These are phyloP conservation scores for Irpex rosettiformis DNA, from an alignment of 1,284 basidiomycete genomes.

Conservation along the genomic window DNA sequence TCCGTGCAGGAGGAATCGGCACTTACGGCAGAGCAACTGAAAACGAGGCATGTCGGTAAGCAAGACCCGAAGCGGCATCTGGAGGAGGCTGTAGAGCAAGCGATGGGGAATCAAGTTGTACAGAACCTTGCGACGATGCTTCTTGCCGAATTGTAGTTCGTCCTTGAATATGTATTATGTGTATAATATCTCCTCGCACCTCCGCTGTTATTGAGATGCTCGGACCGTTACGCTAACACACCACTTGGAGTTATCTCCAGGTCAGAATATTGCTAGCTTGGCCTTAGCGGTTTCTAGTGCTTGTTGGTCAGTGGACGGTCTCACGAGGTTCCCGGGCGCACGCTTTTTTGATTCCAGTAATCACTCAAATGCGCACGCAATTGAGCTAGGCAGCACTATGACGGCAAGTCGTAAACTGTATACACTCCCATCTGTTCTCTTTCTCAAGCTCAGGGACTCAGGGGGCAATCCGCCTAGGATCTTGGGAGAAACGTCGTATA, in stretches of 20 bases:
- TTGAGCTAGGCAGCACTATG: background rate
- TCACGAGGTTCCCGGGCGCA: background rate
- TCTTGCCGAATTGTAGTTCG: conserved; percentile 71
- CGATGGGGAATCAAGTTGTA: conserved; percentile 94
- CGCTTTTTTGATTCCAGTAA: background rate
- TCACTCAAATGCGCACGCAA: background rate
- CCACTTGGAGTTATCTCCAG: too few species aligned
- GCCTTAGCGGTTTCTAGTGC: background rate
- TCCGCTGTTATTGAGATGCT: background rate
- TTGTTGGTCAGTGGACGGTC: background rate
- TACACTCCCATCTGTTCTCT: background rate
- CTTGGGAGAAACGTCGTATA: conserved; percentile 3
- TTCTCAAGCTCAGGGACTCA: background rate
- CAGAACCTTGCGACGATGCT: conserved; percentile 93
- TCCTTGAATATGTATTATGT: conserved; percentile 1
- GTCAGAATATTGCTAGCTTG: background rate
- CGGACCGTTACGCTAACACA: too few species aligned
- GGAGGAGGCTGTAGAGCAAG: conserved; percentile 94
- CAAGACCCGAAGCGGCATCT: conserved; percentile 97
- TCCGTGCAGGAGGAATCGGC: conserved; percentile 96
- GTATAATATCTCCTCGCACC: background rate
- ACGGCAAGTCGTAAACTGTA: background rate
- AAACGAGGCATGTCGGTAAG: conserved; percentile 96
- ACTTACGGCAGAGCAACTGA: conserved; percentile 84
- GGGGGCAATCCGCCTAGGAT: background rate